Base-by-base conservation (phyloP, 441 rosid species). In the Euphorbia celastroides region DNA sequence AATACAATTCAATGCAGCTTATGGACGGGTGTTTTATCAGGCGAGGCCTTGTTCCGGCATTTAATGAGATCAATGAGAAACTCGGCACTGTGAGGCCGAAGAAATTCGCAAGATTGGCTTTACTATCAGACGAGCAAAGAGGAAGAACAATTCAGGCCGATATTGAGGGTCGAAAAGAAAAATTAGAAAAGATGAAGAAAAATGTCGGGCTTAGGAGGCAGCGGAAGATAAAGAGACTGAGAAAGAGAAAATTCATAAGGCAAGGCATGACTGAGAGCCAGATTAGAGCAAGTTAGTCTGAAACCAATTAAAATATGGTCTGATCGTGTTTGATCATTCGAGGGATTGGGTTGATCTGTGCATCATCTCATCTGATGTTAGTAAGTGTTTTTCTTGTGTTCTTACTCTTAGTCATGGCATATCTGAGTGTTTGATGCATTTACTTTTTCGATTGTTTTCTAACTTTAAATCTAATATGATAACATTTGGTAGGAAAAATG, bases 31-130 rank as follows among this genome's bases (percentile, higher is more conserved):
- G 95, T 78, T 86, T 86, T 69, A 82, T 93, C 16, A 85, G 97
- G 73, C 75, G 86, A 0, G 95, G 93, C 67, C 94, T 93, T 63
- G 96, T 91, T 73, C 96, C 99, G 65, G 97, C 97, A 41, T 93
- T 83, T 68, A 88, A 82, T 83, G 96, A 89, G 78, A 91, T 93
- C 56, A 84, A 82, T 5, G 90, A 83, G 78, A 88, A 84, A 69
- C 90, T 93, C 32, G 96, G 96, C 59, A 63, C 76, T 62, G 88
- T 93, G 57, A 74, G 93, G 77, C 97, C 97, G 13, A 91, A 91
- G 80, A 89, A 86, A 77, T 93, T 93, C 72, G 83, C 97, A 2
- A 85, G 86, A 70, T 77, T 89, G 72, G 97, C 97, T 76, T 74
- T 91, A 81, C 73, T 93, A 62, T 78, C 97, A 16, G 89, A 78